Evolutionary conservation across 495 filamentous ascomycete species (phyloP), one percentile per base, ranked within the genome.

Genomic region (Penicillium silybi): DNA sequence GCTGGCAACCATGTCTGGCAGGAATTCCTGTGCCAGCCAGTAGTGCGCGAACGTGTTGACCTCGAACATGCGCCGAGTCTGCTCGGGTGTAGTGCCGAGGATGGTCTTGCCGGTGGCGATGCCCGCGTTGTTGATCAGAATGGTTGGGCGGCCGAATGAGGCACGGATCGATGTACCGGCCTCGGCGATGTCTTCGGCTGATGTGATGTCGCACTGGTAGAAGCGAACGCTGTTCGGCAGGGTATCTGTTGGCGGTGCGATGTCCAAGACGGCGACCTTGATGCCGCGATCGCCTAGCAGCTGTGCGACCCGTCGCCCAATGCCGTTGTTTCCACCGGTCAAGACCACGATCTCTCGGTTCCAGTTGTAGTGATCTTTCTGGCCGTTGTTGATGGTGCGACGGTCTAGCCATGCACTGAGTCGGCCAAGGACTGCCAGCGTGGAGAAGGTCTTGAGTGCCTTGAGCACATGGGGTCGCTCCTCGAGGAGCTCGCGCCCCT

Each of bases 41-140:
- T 82, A 88, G 70, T 88, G 87, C 0, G 83, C 68, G 29, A 89
- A 66, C 1, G 81, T 78, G 71, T 90, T 92, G 57, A 90, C 84
- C 50, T 84, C 81, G 63, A 89, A 89, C 56, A 81, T 84, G 54
- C 83, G 81, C 4, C 74, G 70, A 45, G 86, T 75, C 47, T 83
- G 78, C 5, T 59, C 62, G 46, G 84, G 79, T 4, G 74, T 76
- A 26, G 76, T 65, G 48, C 74, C 69, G 22, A 89, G 78, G 48
- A 91, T 76, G 18, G 78, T 77, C 20, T 79, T 76, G 32, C 80
- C 83, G n/a, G 74, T 75, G 18, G 75, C 78, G 25, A 87, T 73
- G 45, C 86, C 87, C 1, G 87, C 87, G 62, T 90, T 91, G 74
- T 88, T 88, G 70, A 91, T 84, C 0, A 91, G 70, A 51, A 90